phyloP scores from a whole-genome alignment of 1,139 yeast genomes.

The Suzukiozyma palmioleophila region DNA sequence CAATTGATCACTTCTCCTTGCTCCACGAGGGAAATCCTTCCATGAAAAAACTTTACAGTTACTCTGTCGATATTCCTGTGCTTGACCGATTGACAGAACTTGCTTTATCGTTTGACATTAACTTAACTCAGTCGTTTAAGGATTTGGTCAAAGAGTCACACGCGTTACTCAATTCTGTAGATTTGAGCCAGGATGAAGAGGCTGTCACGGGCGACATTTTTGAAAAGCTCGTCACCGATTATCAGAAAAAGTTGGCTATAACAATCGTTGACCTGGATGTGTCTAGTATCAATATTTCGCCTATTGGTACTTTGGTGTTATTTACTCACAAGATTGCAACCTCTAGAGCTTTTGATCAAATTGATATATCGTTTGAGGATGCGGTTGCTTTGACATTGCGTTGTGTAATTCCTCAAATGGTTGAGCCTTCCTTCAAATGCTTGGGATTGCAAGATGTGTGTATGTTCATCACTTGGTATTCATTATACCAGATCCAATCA shows the following conservation, averaged over 20 bases:
- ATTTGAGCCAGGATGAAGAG: constrained; percentile 17
- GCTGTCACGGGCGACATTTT: constrained; percentile 28
- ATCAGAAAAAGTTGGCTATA: constrained; percentile 25
- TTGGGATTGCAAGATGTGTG: constrained; percentile 26
- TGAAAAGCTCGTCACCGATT: constrained; percentile 32
- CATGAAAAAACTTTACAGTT: constrained; percentile 11
- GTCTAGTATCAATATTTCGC: constrained; percentile 24
- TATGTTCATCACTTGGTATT: constrained; percentile 40
- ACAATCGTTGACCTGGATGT: constrained; percentile 24
- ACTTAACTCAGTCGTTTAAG: constrained; percentile 39
- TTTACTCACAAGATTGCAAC: constrained; percentile 21
- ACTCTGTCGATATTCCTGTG: constrained; percentile 13
- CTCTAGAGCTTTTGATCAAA: constrained; percentile 12
- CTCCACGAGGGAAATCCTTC: constrained; percentile 15
- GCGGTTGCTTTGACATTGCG: constrained; percentile 32
- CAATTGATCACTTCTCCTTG: constrained; percentile 21
- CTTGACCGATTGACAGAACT: constrained; percentile 49
- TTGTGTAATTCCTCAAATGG: constrained; percentile 34
- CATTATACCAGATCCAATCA: constrained; percentile 21
- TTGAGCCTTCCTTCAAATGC: constrained; percentile 21
- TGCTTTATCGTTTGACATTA: constrained; percentile 60
- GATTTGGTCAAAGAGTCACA: constrained; percentile 25
- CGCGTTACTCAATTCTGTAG: constrained; percentile 21
- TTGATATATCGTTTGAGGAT: constrained; percentile 25
- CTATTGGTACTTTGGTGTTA: constrained; percentile 27